phyloP scores from a whole-genome alignment of 2,329 filamentous ascomycete species.

The Pezicula rhizophila region DNA sequence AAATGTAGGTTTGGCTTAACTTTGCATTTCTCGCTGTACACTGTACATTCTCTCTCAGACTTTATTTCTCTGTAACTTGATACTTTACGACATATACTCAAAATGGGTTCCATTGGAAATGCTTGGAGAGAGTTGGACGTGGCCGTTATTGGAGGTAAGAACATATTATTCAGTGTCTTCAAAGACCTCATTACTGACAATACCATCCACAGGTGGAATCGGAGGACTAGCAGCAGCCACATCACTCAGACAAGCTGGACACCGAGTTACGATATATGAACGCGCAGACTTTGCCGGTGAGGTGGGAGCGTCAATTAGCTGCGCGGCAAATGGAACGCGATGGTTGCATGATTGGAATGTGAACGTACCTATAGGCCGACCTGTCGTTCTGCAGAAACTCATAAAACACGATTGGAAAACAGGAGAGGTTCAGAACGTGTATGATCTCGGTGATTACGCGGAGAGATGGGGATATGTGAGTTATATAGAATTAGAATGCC shows the following conservation, averaged over 20 bases:
- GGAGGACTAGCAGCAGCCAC: conserved; percentile 42
- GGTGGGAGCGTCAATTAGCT: conserved; percentile 61
- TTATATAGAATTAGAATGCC: neutral
- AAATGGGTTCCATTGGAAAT: conserved; percentile 15
- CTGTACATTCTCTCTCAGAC: neutral
- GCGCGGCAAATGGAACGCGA: conserved; percentile 63
- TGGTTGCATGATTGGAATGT: conserved; percentile 66
- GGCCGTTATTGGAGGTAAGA: conserved; percentile 12
- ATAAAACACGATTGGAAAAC: conserved; percentile 68
- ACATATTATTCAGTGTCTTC: no score
- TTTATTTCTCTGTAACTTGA: neutral
- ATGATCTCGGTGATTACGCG: conserved; percentile 59
- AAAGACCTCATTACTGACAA: no score
- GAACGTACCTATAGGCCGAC: conserved; percentile 57
- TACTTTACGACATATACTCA: neutral
- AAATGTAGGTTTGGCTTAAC: neutral
- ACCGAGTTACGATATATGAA: conserved; percentile 58
- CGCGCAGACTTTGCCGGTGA: conserved; percentile 61
- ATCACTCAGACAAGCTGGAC: conserved; percentile 45
- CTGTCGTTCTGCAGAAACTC: conserved; percentile 58
- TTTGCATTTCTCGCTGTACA: neutral
- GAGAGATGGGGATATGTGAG: conserved; percentile 52
- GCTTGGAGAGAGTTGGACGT: conserved; percentile 12
- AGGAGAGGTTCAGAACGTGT: conserved; percentile 58
- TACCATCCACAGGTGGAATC: conserved; percentile 7